Percentiles rank a stretch among this genome's conserved stretches.
Evolutionary conservation across 78 protist species (phyloP).

Genomic region (Planoprotostelium fungivorum): DNA sequence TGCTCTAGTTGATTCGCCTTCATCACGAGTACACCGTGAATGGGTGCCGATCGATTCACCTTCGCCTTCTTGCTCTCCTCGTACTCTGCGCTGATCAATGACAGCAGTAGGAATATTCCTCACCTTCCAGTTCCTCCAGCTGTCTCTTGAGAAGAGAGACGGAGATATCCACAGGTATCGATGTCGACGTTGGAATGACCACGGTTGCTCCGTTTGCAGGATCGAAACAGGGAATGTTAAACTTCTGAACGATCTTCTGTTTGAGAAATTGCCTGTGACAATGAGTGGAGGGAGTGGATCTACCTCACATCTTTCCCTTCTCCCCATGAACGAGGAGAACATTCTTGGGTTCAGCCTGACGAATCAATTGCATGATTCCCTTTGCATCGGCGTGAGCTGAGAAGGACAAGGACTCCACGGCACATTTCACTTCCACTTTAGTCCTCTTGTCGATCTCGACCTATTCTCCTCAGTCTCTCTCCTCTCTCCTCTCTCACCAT

Average conservation of each 20-base stretch:
- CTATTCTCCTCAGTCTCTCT: slow-evolving; percentile 11
- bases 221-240: slow-evolving; percentile 72
- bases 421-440: slow-evolving; percentile 49
- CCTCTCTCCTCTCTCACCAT: not conserved
- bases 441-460: slow-evolving; percentile 68
- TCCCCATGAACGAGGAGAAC: slow-evolving; percentile 98
- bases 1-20: slow-evolving; percentile 1
- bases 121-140: not conserved
- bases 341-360: slow-evolving; percentile 71
- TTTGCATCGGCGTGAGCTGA: slow-evolving; percentile 97
- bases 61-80: not conserved
- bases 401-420: slow-evolving; percentile 65
- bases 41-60: not conserved
- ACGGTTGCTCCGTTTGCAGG: slow-evolving; percentile 85
- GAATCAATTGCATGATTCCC: slow-evolving; percentile 86
- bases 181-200: slow-evolving; percentile 20
- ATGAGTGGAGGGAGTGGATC: not conserved
- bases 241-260: slow-evolving; percentile 59
- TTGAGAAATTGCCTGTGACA: slow-evolving; percentile 55
- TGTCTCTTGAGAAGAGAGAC: slow-evolving; percentile 42
- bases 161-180: slow-evolving; percentile 53
- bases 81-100: not conserved
- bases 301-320: slow-evolving; percentile 69
- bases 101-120: not conserved
- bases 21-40: not conserved